Percentiles rank a stretch among this genome's conserved stretches.
These are phyloP conservation scores for Xylaria castorea DNA, from an alignment of 495 filamentous ascomycete genomes.

Conservation along the genomic window DNA sequence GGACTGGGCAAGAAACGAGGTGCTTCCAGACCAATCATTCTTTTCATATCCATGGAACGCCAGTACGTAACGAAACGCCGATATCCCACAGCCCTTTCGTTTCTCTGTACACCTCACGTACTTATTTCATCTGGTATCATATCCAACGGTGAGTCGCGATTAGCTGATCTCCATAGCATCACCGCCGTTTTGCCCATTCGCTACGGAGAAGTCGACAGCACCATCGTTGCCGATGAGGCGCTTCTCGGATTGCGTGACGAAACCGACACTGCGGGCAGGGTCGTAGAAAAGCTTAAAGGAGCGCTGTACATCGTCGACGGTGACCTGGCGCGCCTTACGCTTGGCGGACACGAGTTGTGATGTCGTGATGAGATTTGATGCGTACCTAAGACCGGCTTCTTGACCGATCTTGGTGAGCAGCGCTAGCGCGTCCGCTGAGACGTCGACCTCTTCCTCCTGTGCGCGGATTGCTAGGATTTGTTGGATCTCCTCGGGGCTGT, in stretches of 20 bases:
- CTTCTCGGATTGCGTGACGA: conserved; percentile 88
- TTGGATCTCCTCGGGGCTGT: conserved; percentile 81
- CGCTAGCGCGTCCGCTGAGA: conserved; percentile 86
- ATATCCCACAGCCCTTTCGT: neutral
- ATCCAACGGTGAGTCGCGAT: neutral
- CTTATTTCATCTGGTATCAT: neutral
- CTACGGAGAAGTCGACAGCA: conserved; percentile 68
- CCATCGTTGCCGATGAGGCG: conserved; percentile 90
- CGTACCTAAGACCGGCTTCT: conserved; percentile 90
- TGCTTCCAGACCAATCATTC: conserved; percentile 22
- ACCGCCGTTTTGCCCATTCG: conserved; percentile 62
- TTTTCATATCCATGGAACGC: conserved; percentile 41
- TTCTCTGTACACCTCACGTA: neutral
- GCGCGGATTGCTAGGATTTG: conserved; percentile 91
- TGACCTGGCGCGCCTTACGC: conserved; percentile 78
- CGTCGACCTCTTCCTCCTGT: conserved; percentile 93
- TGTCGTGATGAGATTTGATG: conserved; percentile 94
- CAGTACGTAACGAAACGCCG: conserved; percentile 27
- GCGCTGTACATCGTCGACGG: conserved; percentile 86
- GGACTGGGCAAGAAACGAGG: conserved; percentile 4
- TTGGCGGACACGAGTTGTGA: conserved; percentile 81
- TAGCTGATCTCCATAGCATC: conserved; percentile 83
- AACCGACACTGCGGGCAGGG: conserved; percentile 82
- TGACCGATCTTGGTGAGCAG: conserved; percentile 94
- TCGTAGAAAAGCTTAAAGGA: conserved; percentile 96